phyloP scores from a whole-genome alignment of 108 stramenopile species.

The Mediolabrus comicus region DNA sequence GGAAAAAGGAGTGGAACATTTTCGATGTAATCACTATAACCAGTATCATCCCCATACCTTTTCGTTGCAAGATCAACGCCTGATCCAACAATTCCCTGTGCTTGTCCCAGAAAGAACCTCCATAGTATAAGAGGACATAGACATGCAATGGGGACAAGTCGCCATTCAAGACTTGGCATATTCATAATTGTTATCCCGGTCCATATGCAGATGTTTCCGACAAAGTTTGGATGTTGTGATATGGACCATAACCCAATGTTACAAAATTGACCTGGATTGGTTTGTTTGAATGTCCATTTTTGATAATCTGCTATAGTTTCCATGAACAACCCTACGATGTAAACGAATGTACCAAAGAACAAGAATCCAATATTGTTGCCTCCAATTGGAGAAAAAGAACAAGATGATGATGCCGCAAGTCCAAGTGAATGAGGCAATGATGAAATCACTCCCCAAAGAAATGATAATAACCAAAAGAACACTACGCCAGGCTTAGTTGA shows the following conservation, averaged over 20 bases:
- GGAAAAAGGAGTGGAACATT: conserved; percentile 62
- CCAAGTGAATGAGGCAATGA: conserved; percentile 76
- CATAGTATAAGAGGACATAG: conserved; percentile 65
- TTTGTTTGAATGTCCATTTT: conserved; percentile 75
- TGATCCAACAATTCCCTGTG: conserved; percentile 52
- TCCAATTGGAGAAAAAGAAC: conserved; percentile 16
- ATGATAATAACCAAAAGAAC: conserved; percentile 73
- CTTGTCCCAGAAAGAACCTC: conserved; percentile 62
- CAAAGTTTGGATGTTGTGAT: conserved; percentile 85
- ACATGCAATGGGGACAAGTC: conserved; percentile 18
- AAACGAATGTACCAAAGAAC: conserved; percentile 43
- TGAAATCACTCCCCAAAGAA: conserved; percentile 67
- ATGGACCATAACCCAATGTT: conserved; percentile 74
- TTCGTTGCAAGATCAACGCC: conserved; percentile 42
- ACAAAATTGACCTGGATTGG: conserved; percentile 63
- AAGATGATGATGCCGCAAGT: too few species aligned
- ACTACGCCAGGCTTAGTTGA: conserved; percentile 50
- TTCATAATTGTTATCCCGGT: conserved; percentile 74
- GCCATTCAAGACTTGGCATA: conserved; percentile 45
- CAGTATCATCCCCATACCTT: conserved; percentile 65
- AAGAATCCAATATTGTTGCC: conserved; percentile 9
- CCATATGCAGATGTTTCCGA: conserved; percentile 78
- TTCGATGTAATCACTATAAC: conserved; percentile 48
- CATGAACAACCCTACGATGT: conserved; percentile 44
- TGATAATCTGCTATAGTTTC: conserved; percentile 76